Conservation (phyloP, 176 grass and related monocot genomes). For the Oryza rufipogon region DNA sequence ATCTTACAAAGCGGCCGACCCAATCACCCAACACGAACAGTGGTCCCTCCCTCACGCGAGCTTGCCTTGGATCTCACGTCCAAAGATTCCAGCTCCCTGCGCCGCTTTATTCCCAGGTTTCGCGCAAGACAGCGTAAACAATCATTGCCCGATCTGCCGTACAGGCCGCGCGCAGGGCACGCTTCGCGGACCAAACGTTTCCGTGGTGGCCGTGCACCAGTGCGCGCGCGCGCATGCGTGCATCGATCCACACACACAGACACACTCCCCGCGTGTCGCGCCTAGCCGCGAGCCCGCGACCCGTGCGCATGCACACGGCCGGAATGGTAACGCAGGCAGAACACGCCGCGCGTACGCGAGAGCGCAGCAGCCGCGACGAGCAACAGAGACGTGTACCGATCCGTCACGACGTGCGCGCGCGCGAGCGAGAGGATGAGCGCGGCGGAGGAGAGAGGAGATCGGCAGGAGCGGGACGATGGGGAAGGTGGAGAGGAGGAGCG, state of each 20-base stretch:
- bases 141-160: not conserved
- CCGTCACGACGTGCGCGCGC: not conserved
- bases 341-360: not conserved
- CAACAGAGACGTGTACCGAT: not conserved
- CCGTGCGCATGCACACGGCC: not conserved
- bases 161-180: not conserved
- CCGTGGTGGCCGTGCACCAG: not conserved
- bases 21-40: not conserved
- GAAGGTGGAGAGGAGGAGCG: not conserved
- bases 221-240: not conserved
- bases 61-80: not conserved
- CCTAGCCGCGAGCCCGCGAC: too few species aligned
- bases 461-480: not conserved
- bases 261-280: not conserved
- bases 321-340: not conserved
- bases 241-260: not conserved
- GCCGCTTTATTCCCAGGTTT: not conserved
- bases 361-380: not conserved
- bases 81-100: not conserved
- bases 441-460: conserved; percentile 2
- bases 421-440: conserved; percentile 9
- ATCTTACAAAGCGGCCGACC: not conserved
- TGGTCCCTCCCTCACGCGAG: not conserved
- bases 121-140: not conserved
- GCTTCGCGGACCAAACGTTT: not conserved